phyloP scores from a whole-genome alignment of 1,284 basidiomycete species.

The Naganishia liquefaciens region DNA sequence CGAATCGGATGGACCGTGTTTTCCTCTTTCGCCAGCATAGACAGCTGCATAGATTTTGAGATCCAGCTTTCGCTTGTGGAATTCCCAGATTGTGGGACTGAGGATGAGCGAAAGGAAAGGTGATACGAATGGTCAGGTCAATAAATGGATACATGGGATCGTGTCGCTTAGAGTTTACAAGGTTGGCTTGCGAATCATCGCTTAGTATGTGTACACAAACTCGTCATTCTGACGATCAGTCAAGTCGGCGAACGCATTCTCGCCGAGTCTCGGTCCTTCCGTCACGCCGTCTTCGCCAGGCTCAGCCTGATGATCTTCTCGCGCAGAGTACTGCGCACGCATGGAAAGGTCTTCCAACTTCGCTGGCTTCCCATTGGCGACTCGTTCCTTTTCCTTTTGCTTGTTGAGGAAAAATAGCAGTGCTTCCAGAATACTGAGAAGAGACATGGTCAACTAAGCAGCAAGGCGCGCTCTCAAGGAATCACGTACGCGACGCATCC shows the following conservation, averaged over 20 bases:
- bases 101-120: too few relatives aligned
- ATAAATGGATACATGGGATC: too few relatives aligned
- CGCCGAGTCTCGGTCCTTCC: constrained; percentile 34
- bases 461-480: background rate
- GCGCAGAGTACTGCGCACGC: constrained; percentile 35
- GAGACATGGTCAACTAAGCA: background rate
- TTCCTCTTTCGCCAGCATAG: too few relatives aligned
- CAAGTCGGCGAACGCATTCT: constrained; percentile 43
- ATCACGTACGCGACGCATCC: constrained; percentile 28
- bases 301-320: constrained; percentile 27
- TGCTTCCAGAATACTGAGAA: constrained; percentile 29
- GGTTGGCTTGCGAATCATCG: too few relatives aligned
- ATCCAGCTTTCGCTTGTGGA: too few relatives aligned
- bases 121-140: too few relatives aligned
- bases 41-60: too few relatives aligned
- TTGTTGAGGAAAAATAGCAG: constrained; percentile 42
- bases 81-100: too few relatives aligned
- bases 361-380: constrained; percentile 47
- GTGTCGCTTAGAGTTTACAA: too few relatives aligned
- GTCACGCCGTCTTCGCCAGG: constrained; percentile 33
- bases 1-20: too few relatives aligned
- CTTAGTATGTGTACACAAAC: constrained; percentile 37
- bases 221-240: constrained; percentile 44
- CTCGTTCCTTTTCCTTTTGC: constrained; percentile 44
- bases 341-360: constrained; percentile 47